A percentile compares a stretch with the other conserved stretches of the same genome.
These are phyloP conservation scores for Gorgonomyces haynaldii DNA, from an alignment of 192 early-diverging fungal species.

Conservation along the genomic window DNA sequence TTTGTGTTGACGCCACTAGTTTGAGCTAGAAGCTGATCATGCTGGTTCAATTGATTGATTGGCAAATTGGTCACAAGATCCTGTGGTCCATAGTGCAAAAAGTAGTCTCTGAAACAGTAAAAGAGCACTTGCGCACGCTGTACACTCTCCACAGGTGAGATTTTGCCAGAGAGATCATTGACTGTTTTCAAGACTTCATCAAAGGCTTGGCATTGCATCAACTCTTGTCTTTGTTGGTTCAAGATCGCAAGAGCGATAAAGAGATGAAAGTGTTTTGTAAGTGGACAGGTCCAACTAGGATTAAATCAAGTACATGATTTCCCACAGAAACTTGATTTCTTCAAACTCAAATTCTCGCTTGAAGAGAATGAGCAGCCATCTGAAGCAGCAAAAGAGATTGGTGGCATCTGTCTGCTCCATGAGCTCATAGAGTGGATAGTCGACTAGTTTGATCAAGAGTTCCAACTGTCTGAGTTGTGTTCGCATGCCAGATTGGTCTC, in stretches of 20 bases:
- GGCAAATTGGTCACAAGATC: not conserved
- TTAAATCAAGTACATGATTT: constrained; percentile 52
- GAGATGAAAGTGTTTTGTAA: constrained; percentile 69
- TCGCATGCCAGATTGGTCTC: constrained; percentile 92
- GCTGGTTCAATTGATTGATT: not conserved
- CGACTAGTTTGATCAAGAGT: constrained; percentile 74
- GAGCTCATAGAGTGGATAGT: constrained; percentile 72
- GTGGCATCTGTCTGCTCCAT: constrained; percentile 68
- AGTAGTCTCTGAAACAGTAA: constrained; percentile 32
- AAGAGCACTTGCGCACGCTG: constrained; percentile 64
- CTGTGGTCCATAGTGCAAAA: not conserved
- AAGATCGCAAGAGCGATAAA: constrained; percentile 95
- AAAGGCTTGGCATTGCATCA: constrained; percentile 68
- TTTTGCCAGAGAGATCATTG: constrained; percentile 72
- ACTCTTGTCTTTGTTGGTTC: constrained; percentile 69
- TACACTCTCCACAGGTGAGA: constrained; percentile 15
- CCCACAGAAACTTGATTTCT: constrained; percentile 78
- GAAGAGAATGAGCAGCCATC: constrained; percentile 94
- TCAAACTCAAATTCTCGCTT: constrained; percentile 93
- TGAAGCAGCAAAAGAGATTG: constrained; percentile 96
- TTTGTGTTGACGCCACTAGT: not conserved
- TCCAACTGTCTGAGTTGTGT: constrained; percentile 71
- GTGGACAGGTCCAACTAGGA: constrained; percentile 32
- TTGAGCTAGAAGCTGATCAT: not conserved
- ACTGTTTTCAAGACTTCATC: constrained; percentile 88